Percentiles rank a stretch among this genome's conserved stretches.
Evolutionary conservation across 2,329 filamentous ascomycete genomes (phyloP).

Genomic region (Fusarium equiseti): DNA sequence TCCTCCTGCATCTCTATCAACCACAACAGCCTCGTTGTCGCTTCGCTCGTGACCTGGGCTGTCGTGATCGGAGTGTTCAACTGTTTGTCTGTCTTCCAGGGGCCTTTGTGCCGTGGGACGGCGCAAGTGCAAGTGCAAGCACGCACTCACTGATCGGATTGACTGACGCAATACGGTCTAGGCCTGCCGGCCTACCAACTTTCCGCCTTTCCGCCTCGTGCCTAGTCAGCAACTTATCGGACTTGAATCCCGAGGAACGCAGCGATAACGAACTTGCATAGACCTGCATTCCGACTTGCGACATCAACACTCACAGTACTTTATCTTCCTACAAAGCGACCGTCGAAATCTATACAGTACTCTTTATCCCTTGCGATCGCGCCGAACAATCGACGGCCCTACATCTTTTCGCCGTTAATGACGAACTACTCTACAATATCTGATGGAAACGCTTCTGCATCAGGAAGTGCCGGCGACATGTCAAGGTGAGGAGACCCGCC

Average conservation of each 20-base stretch:
- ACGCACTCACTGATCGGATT: slow-evolving; percentile 26
- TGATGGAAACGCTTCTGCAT: slow-evolving; percentile 60
- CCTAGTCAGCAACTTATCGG: slow-evolving; percentile 40
- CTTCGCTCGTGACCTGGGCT: slow-evolving; percentile 30
- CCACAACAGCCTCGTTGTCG: slow-evolving; percentile 32
- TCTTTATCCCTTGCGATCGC: slow-evolving; percentile 13
- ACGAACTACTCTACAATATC: slow-evolving; percentile 66
- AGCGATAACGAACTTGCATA: slow-evolving; percentile 37
- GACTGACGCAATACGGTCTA: slow-evolving; percentile 46
- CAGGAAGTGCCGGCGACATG: slow-evolving; percentile 60
- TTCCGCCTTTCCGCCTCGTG: slow-evolving; percentile 31
- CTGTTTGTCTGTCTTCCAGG: slow-evolving; percentile 23
- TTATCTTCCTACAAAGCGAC: slow-evolving; percentile 1
- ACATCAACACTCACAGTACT: slow-evolving; percentile 1
- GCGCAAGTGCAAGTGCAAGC: slow-evolving; percentile 17
- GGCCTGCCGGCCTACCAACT: slow-evolving; percentile 25
- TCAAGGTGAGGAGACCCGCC: slow-evolving; percentile 55
- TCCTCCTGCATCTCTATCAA: slow-evolving; percentile 36
- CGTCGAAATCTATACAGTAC: background rate
- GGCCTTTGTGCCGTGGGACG: slow-evolving; percentile 44
- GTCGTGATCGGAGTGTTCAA: slow-evolving; percentile 28
- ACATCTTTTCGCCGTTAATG: slow-evolving; percentile 55
- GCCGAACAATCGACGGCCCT: slow-evolving; percentile 13
- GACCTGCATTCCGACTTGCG: slow-evolving; percentile 11
- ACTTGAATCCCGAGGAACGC: slow-evolving; percentile 32